Percentiles rank a stretch among this genome's conserved stretches.
Evolutionary conservation across 2,329 filamentous ascomycete genomes (phyloP).

Genomic region (Periconia sp.): DNA sequence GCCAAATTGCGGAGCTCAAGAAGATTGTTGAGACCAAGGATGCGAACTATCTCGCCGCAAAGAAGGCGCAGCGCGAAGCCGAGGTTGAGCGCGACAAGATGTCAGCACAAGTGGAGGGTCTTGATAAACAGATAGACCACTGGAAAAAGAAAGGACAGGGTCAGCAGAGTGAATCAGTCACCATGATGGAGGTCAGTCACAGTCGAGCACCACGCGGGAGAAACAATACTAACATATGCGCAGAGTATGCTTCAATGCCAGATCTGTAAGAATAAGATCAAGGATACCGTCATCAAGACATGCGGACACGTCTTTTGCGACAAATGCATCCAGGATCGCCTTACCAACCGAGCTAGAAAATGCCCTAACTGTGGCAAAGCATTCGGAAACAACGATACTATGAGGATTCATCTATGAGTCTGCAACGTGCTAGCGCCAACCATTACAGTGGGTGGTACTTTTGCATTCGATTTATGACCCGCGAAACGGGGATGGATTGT

Average conservation of each 20-base stretch:
- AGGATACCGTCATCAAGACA: constrained; percentile 88
- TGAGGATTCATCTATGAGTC: constrained; percentile 54
- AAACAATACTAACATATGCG: constrained; percentile 4
- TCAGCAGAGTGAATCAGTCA: constrained; percentile 79
- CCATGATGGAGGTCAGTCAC: constrained; percentile 78
- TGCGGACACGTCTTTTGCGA: constrained; percentile 96
- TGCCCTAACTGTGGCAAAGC: constrained; percentile 91
- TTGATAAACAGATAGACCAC: constrained; percentile 78
- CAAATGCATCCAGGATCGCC: constrained; percentile 84
- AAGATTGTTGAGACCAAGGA: constrained; percentile 77
- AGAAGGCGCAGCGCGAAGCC: constrained; percentile 60
- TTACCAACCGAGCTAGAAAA: constrained; percentile 88
- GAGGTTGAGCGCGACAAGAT: constrained; percentile 77
- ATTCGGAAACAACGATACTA: constrained; percentile 88
- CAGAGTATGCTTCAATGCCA: constrained; percentile 76
- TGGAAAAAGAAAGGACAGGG: constrained; percentile 83
- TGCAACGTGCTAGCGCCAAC: neutral
- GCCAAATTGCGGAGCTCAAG: constrained; percentile 76
- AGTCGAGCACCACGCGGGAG: constrained; percentile 45
- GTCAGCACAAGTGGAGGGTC: constrained; percentile 73
- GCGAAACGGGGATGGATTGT: neutral
- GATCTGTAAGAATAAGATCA: constrained; percentile 90
- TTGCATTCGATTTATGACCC: neutral
- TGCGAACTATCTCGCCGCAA: constrained; percentile 64
- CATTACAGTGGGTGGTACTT: neutral